Evolutionary conservation across 148 eudicot species (phyloP), one percentile per base, ranked within the genome.

Genomic region (Persicaria maculosa): DNA sequence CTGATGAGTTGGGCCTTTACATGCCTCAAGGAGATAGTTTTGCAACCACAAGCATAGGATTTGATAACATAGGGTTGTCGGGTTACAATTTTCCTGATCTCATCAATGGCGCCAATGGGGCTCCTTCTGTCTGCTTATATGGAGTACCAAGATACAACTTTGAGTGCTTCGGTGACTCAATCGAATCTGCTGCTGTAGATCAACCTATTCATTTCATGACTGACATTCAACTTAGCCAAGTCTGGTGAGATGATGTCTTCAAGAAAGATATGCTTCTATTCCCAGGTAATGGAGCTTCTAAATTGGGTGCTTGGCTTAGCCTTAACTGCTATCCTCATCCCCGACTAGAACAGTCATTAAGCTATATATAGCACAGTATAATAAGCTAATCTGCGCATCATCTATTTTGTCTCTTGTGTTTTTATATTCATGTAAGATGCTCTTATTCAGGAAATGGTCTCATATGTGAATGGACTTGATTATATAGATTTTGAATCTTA

Each of bases 181-280:
- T 76, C 71, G 96, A 90, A 73, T 89, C 81, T 80, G 88, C 90
- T 74, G 86, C 83, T 11, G 82, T 87, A 47, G 91, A 88, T 78
- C 91, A 90, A 86, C 80, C 80, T 92, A 44, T 86, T 81, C 71
- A 90, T 95, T 72, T 80, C 84, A 67, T 90, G 83, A 89, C 43
- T 64, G 14, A 8, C 52, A 9, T 71, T 20, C n/a, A 52, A 31
- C 40, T 31, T 31, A 31, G 40, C 40, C 40, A 43, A 1, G 47
- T 40, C 46, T 65, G 47, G 14, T 22, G 43, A 59, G 43, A 40
- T 8, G 65, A 59, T 40, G 40, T 61, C 44, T 25, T 61, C 5
- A 22, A 31, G 68, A 61, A 62, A 62, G 44, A 62, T 31, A 62
- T 12, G 47, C 10, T 64, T 8, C 69, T 64, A 61, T 22, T 64